Evolutionary conservation across 306 rosid genomes (phyloP), one percentile per base, ranked within the genome.

Genomic region (Begonia fuchsioides): DNA sequence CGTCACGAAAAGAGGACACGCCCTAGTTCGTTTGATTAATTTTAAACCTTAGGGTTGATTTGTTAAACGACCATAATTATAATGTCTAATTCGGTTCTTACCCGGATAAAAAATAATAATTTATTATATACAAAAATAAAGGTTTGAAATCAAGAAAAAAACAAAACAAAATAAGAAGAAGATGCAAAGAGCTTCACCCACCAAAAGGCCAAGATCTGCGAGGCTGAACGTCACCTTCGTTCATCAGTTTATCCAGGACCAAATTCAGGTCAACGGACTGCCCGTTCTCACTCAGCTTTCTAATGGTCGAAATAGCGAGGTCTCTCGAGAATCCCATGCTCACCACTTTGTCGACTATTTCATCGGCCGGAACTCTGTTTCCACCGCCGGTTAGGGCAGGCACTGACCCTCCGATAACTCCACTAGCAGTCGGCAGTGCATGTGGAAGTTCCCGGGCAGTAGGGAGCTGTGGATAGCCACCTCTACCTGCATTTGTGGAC

Each of bases 291-390:
- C 90, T 86, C 46, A 86, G 74, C 72, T 65, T 76, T 57, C 75
- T 79, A 56, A 86, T 90, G 0, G 96, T 79, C 12, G 84, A 86
- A 73, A 86, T 74, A 52, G 77, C 87, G 43, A 62, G 86, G 66
- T 86, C 96, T 66, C 90, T 76, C 9, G 86, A 79, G 68, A 86
- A 86, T 38, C 96, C 96, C 96, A 86, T 86, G 35, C 35, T 26
- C 38, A 9, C 63, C 51, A 82, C 63, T 63, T 79, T 83, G 66
- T 75, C 72, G 55, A 79, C 90, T 11, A 86, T 76, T 20, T 82
- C 86, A 60, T 86, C 96, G 16, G 79, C 94, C 0, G 81, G 32
- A 8, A 93, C 68, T 41, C 14, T n/a, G 60, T 70, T 81, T 64
- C 70, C 71, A 70, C 35, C 73, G 54, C 86, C 94, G 35, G 57